Evolutionary conservation across 2,329 filamentous ascomycete species (phyloP).

Genomic region (Dactylellina haptotyla): DNA sequence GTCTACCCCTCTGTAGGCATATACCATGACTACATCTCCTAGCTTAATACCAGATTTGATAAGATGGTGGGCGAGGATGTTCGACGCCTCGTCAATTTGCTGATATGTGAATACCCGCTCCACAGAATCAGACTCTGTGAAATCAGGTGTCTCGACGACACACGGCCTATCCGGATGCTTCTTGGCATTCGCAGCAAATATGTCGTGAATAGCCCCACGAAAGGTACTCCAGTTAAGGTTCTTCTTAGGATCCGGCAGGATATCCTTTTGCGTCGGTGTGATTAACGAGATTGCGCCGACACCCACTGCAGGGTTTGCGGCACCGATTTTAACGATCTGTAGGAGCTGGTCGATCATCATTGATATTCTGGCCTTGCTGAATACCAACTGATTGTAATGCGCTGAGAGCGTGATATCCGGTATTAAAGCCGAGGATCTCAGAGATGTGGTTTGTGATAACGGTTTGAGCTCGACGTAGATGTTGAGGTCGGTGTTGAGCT

Average conservation of each 20-base stretch:
- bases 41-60: constrained; percentile 75
- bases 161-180: constrained; percentile 75
- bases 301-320: constrained; percentile 61
- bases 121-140: constrained; percentile 62
- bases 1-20: constrained; percentile 82
- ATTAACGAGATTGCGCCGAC: constrained; percentile 64
- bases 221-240: constrained; percentile 76
- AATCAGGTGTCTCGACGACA: constrained; percentile 72
- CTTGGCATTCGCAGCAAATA: constrained; percentile 74
- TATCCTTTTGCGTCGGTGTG: constrained; percentile 55
- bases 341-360: constrained; percentile 63
- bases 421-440: constrained; percentile 58
- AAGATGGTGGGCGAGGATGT: constrained; percentile 81
- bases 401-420: constrained; percentile 62
- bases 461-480: constrained; percentile 57
- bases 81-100: constrained; percentile 86
- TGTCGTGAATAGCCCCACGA: constrained; percentile 74
- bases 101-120: constrained; percentile 80
- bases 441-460: constrained; percentile 45
- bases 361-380: constrained; percentile 64
- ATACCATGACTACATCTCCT: constrained; percentile 94
- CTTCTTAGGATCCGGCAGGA: constrained; percentile 72
- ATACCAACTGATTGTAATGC: constrained; percentile 64
- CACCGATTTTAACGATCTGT: constrained; percentile 62
- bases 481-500: constrained; percentile 56